Conservation (phyloP, 106 monocot species). For the Phalaenopsis aphrodite region DNA sequence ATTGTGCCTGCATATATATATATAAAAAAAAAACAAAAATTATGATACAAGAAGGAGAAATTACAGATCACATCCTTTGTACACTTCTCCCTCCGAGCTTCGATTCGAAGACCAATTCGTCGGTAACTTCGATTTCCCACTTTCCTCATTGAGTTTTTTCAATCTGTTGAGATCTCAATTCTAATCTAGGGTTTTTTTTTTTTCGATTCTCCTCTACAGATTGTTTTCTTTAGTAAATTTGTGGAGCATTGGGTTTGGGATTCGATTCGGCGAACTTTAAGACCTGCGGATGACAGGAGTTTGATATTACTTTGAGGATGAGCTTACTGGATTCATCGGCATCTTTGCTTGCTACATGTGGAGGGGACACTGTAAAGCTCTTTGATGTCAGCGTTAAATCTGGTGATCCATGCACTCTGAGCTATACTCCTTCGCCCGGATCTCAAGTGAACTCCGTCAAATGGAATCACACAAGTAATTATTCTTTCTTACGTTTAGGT, state of each 20-base stretch:
- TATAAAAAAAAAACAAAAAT: too few relatives aligned
- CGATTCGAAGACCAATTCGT: neutral
- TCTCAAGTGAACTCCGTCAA: slow-evolving; percentile 66
- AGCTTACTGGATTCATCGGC: slow-evolving; percentile 52
- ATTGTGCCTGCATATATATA: too few relatives aligned
- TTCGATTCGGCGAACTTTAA: neutral
- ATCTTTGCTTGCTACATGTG: slow-evolving; percentile 69
- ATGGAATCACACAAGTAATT: slow-evolving; percentile 95
- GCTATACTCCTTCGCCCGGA: slow-evolving; percentile 70
- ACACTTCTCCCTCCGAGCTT: neutral
- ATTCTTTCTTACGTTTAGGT: too few relatives aligned
- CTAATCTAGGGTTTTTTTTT: neutral
- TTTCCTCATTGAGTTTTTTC: neutral
- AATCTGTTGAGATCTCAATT: neutral
- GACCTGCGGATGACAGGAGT: neutral
- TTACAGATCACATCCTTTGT: too few relatives aligned
- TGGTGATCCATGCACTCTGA: slow-evolving; percentile 76
- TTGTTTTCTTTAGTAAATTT: neutral
- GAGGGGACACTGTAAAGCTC: slow-evolving; percentile 92
- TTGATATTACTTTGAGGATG: slow-evolving; percentile 23
- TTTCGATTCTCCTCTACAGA: neutral
- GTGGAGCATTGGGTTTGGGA: neutral
- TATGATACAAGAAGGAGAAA: too few relatives aligned
- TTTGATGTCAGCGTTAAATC: slow-evolving; percentile 67
- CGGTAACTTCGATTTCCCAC: neutral